Evolutionary conservation across 2,329 filamentous ascomycete species (phyloP), one percentile per base, ranked within the genome.

Genomic region (Biscogniauxia mediterranea): DNA sequence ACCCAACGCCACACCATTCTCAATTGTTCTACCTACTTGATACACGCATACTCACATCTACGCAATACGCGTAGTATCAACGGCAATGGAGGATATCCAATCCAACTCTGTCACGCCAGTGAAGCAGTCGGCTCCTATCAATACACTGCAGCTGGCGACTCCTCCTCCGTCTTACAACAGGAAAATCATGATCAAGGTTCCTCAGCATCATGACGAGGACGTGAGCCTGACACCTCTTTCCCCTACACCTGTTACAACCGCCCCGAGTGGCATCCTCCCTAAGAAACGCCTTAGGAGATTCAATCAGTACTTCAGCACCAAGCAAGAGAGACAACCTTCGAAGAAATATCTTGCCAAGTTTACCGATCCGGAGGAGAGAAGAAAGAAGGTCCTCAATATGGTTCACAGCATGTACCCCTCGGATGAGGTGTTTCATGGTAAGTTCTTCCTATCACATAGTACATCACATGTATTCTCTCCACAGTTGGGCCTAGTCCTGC

Each of bases 351-450:
- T 52, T 19, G 51, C 11, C 9, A 52, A 26, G 20, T 23, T 52
- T 20, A 32, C 21, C 13, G 52, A 54, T 5, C 21, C n/a, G 5
- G 26, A 13, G 9, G n/a, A 54, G n/a, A 13, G 21, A 20, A 20
- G 52, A 26, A 54, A 26, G 11, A 28, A 13, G 11, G 52, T 32
- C 19, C 8, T 26, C 13, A 46, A 23, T 51, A 13, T 64, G 19
- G 17, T 66, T 7, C 56, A 58, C 32, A 19, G 32, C 6, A 28
- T 55, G 2, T 66, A 28, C 17, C 61, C 63, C 1, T 65, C 61
- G 1, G 58, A 66, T 25, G 56, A 61, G 25, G 49, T 51, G 11
- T 55, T 54, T 46, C 38, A 46, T 46, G 2, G 38, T 46, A 46
- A 46, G 38, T 46, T n/a, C 6, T 13, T 32, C 28, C 28, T 32